Base-by-base conservation (phyloP, 1,284 basidiomycete genomes). In the Ceratorhiza oryzae-sativae region DNA sequence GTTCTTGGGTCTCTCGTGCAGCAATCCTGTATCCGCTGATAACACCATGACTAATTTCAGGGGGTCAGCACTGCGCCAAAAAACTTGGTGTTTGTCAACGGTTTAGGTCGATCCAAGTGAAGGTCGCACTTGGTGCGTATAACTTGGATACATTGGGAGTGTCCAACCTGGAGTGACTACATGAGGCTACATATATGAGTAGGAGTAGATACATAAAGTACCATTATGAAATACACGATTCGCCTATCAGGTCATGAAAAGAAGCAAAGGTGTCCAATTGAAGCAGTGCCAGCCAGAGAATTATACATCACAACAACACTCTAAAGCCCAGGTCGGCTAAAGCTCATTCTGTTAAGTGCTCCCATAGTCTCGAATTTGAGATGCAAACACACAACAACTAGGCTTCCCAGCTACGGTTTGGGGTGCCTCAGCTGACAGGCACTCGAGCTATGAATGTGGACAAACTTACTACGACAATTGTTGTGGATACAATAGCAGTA, bases 351-450 rank as follows among this genome's bases (percentile, higher is more conserved):
- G 12, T 71, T 27, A 30, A 71, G 55, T 20, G 67, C 32, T n/a
- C 67, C 67, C 41, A 48, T 39, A 3, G 56, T 59, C 23, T 71
- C 55, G n/a, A 71, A 71, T 18, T 71, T 42, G 45, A 71, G 67
- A 32, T 71, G 67, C 18, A 71, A 34, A 56, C 53, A 58, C 15
- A 59, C 25, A 8, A 71, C 20, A 1, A 71, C 18, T 4, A 49
- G 1, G 39, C 27, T 25, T n/a, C 67, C 67, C 23, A 60, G 15
- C 67, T 71, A 30, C 8, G 13, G n/a, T 23, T n/a, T 12, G 8
- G 9, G 20, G 18, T 25, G 10, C 8, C 15, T 46, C 23, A 45
- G 13, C 13, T 9, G 12, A 15, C 23, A 13, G n/a, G n/a, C n/a
- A n/a, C 42, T 9, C n/a, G 9, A 18, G 9, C 9, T 34, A 3